Evolutionary conservation across 2,329 filamentous ascomycete species (phyloP).

Genomic region (Taxawa tesnikishii): DNA sequence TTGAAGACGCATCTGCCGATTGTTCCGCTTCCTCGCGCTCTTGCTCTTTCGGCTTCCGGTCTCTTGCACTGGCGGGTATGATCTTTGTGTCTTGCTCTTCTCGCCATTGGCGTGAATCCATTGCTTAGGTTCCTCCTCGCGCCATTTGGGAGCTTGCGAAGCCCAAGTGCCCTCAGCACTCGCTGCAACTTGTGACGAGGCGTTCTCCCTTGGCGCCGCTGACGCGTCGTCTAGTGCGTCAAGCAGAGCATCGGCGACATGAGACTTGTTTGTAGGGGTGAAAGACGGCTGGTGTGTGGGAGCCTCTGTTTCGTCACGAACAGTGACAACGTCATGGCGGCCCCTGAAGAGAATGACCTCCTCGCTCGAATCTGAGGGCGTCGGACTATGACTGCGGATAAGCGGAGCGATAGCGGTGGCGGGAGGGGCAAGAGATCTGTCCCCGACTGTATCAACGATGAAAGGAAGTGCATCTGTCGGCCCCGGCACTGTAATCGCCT

Average conservation of each 20-base stretch:
- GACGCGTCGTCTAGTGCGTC: background rate
- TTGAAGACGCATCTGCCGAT: constrained; percentile 13
- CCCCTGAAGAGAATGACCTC: constrained; percentile 61
- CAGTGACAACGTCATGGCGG: constrained; percentile 20
- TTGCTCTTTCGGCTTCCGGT: constrained; percentile 11
- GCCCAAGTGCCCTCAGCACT: background rate
- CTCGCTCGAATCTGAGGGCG: constrained; percentile 50
- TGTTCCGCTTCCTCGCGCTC: constrained; percentile 19
- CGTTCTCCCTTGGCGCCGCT: background rate
- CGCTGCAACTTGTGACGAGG: background rate
- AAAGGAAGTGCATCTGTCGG: constrained; percentile 12
- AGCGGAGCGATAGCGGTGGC: constrained; percentile 3
- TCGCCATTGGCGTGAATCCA: background rate
- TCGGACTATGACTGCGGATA: constrained; percentile 27
- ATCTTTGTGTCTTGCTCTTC: background rate
- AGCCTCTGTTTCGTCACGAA: constrained; percentile 12
- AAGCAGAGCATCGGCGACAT: background rate
- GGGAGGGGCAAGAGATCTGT: constrained; percentile 4
- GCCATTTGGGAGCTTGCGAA: no score
- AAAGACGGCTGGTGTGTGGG: background rate
- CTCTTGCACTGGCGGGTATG: background rate
- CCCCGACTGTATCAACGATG: constrained; percentile 21
- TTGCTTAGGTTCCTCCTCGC: background rate
- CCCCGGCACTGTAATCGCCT: constrained; percentile 1
- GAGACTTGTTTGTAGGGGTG: background rate